These are phyloP conservation scores for Picea abies DNA, from an alignment of 83 land plant species.

Conservation along the genomic window DNA sequence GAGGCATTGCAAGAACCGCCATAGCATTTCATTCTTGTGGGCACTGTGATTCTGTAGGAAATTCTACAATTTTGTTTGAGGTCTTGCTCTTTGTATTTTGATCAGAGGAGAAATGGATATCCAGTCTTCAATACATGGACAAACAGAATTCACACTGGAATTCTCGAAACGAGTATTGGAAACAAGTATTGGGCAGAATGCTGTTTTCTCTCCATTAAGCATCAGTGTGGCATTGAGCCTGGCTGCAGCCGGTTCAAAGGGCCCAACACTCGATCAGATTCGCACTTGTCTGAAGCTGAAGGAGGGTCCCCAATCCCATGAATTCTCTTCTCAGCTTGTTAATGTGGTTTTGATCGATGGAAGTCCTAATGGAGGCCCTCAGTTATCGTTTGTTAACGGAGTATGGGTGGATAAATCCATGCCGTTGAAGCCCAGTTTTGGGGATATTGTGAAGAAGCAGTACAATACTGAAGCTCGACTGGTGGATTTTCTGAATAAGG, in stretches of 20 bases:
- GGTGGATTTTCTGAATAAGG: slow-evolving; percentile 75
- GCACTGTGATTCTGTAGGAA: too few relatives aligned
- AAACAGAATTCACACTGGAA: background rate
- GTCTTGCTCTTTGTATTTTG: too few relatives aligned
- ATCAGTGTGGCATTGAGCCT: slow-evolving; percentile 64
- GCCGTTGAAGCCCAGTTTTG: slow-evolving; percentile 48
- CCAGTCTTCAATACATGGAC: background rate
- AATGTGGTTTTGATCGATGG: slow-evolving; percentile 59
- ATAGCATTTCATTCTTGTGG: too few relatives aligned
- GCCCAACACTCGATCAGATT: slow-evolving; percentile 68
- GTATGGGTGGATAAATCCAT: slow-evolving; percentile 71
- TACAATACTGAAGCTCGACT: slow-evolving; percentile 53
- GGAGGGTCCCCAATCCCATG: slow-evolving; percentile 34
- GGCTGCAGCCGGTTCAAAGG: slow-evolving; percentile 76
- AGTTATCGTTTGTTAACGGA: slow-evolving; percentile 58
- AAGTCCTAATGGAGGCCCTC: slow-evolving; percentile 57
- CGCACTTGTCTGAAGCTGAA: slow-evolving; percentile 47
- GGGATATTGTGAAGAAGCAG: slow-evolving; percentile 39
- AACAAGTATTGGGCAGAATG: slow-evolving; percentile 31
- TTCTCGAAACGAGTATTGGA: background rate
- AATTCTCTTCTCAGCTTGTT: slow-evolving; percentile 56
- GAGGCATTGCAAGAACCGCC: too few relatives aligned
- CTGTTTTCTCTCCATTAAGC: slow-evolving; percentile 74
- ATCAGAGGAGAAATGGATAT: background rate
- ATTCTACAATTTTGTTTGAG: too few relatives aligned